phyloP scores from a whole-genome alignment of 2,329 filamentous ascomycete species.

The Claviceps lovelessii region DNA sequence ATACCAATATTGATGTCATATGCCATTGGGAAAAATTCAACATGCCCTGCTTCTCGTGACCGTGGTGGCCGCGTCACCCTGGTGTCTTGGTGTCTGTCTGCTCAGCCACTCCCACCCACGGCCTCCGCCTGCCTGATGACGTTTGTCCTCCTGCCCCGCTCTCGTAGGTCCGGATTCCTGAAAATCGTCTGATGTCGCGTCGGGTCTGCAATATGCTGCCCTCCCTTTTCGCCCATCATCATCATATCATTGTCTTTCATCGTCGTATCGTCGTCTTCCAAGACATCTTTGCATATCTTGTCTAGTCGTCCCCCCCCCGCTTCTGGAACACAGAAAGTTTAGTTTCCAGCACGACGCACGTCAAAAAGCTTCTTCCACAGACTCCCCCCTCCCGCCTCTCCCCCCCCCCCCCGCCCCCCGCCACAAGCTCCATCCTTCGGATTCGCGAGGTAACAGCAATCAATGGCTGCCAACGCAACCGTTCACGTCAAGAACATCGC shows the following conservation, averaged over 20 bases:
- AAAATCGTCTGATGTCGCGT: too few species aligned
- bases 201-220: too few species aligned
- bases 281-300: too few species aligned
- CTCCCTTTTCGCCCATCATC: too few species aligned
- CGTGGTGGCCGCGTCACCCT: neutral
- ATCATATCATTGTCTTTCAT: too few species aligned
- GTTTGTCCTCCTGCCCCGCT: neutral
- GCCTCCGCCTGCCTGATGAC: neutral
- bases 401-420: too few species aligned
- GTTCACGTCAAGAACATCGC: slow-evolving; percentile 88
- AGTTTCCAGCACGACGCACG: neutral
- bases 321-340: neutral
- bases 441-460: slow-evolving; percentile 1
- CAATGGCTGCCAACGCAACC: slow-evolving; percentile 8
- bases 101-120: neutral
- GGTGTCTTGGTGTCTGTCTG: neutral
- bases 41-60: neutral
- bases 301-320: too few species aligned
- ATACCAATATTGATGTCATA: too few species aligned
- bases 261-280: too few species aligned
- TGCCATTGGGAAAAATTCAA: too few species aligned
- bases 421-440: neutral
- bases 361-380: neutral
- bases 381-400: neutral
- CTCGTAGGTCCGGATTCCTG: neutral